Conservation (phyloP, 257 asterid species). For the Ballota nigra region DNA sequence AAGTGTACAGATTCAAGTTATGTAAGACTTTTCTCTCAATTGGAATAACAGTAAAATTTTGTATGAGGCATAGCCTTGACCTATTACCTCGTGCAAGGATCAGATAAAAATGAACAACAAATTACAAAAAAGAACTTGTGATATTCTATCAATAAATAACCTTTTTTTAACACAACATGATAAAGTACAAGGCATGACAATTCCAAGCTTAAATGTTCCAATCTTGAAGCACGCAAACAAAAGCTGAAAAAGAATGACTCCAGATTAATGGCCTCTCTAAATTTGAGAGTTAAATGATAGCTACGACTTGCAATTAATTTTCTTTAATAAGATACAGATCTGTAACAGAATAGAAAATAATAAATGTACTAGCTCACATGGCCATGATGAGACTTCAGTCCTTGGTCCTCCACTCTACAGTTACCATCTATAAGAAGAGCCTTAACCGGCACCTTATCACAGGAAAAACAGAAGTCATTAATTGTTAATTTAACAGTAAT, state of each 20-base stretch:
- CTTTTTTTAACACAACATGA: background rate
- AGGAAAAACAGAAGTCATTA: conserved; percentile 12
- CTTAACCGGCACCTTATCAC: conserved; percentile 70
- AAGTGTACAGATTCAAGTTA: conserved; percentile 1
- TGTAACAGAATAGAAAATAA: conserved; percentile 6
- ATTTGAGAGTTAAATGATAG: background rate
- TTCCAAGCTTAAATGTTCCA: background rate
- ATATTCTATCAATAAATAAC: background rate
- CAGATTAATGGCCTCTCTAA: background rate
- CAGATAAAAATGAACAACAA: background rate
- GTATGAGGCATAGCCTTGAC: conserved; percentile 2
- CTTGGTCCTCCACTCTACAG: conserved; percentile 95
- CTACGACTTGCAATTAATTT: background rate
- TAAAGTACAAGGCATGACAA: background rate
- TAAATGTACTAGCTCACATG: conserved; percentile 53
- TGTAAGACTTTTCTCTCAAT: conserved; percentile 5
- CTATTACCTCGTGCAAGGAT: conserved; percentile 8
- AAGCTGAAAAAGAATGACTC: background rate
- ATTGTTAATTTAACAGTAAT: conserved; percentile 1
- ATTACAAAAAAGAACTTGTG: background rate
- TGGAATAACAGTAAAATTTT: background rate
- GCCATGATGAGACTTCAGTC: conserved; percentile 93
- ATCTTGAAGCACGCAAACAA: background rate
- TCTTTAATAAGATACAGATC: conserved; percentile 5
- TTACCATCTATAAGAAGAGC: conserved; percentile 83